A percentile compares a stretch with the other conserved stretches of the same genome.
Conservation (phyloP, 2,329 filamentous ascomycete genomes). For the Monosporascus sp. region DNA sequence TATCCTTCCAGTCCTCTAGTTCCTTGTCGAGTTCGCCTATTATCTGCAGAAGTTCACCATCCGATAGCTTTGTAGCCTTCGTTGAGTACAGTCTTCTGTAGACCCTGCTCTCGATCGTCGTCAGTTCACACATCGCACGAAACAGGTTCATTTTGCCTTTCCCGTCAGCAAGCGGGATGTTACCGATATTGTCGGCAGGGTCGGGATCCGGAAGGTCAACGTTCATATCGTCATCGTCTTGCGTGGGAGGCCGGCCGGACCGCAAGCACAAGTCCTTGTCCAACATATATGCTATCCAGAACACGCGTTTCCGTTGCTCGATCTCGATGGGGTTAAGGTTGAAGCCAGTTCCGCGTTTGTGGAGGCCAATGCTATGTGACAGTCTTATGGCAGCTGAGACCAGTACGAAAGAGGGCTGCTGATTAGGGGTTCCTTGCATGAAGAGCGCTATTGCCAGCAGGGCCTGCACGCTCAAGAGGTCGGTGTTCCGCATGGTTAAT, state of each 20-base stretch:
- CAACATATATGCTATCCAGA: conserved; percentile 62
- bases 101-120: conserved; percentile 86
- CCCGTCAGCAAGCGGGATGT: conserved; percentile 83
- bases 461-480: conserved; percentile 90
- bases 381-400: conserved; percentile 86
- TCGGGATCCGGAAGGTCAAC: conserved; percentile 90
- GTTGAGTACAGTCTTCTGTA: conserved; percentile 92
- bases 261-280: conserved; percentile 59
- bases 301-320: conserved; percentile 71
- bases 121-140: conserved; percentile 84
- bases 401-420: conserved; percentile 87
- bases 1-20: conserved; percentile 93
- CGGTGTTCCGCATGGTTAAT: conserved; percentile 91
- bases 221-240: conserved; percentile 76
- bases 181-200: conserved; percentile 86
- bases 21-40: conserved; percentile 91
- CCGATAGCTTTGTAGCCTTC: conserved; percentile 83
- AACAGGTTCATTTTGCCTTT: conserved; percentile 95
- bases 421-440: conserved; percentile 92
- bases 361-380: conserved; percentile 89
- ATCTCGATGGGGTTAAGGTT: conserved; percentile 90
- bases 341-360: conserved; percentile 89
- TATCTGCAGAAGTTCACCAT: conserved; percentile 88
- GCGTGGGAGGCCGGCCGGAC: conserved; percentile 53
- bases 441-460: conserved; percentile 91